phyloP scores from a whole-genome alignment of 139 green algal species.

The Parachlorella kessleri region DNA sequence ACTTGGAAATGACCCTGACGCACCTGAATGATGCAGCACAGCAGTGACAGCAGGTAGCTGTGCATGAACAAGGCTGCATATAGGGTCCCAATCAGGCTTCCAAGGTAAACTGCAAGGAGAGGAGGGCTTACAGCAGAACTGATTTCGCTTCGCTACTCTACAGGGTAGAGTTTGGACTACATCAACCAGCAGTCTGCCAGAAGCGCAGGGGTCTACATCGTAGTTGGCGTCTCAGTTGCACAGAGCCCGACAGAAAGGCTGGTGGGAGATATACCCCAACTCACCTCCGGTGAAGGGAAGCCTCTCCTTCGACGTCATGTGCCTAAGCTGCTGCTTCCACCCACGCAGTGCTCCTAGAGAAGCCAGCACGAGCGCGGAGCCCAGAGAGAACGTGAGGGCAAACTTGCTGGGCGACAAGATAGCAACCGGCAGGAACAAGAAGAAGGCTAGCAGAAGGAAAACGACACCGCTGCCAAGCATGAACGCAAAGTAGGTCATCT shows the following conservation, averaged over 20 bases:
- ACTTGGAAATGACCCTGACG: too few relatives aligned
- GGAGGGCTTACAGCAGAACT: not conserved
- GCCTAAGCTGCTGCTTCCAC: conserved; percentile 77
- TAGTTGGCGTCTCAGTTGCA: not conserved
- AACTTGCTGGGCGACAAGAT: conserved; percentile 95
- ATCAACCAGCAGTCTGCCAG: too few relatives aligned
- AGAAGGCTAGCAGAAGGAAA: conserved; percentile 88
- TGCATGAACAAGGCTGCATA: conserved; percentile 87
- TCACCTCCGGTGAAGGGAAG: conserved; percentile 75
- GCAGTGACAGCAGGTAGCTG: conserved; percentile 87
- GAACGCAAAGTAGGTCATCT: conserved; percentile 63
- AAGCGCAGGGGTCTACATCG: too few relatives aligned
- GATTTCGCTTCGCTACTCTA: not conserved
- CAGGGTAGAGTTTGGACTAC: too few relatives aligned
- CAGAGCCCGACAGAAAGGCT: conserved; percentile 23
- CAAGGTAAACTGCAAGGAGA: conserved; percentile 73
- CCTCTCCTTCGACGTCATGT: conserved; percentile 85
- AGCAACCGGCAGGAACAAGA: conserved; percentile 90
- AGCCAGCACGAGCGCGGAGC: conserved; percentile 78
- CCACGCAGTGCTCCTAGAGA: conserved; percentile 84
- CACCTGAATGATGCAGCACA: conserved; percentile 77
- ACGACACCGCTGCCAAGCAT: conserved; percentile 69
- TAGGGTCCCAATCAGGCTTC: conserved; percentile 81
- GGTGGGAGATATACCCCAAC: too few relatives aligned
- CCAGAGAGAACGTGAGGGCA: conserved; percentile 89